phyloP scores from a whole-genome alignment of 2,329 filamentous ascomycete genomes.

The Nemania abortiva region DNA sequence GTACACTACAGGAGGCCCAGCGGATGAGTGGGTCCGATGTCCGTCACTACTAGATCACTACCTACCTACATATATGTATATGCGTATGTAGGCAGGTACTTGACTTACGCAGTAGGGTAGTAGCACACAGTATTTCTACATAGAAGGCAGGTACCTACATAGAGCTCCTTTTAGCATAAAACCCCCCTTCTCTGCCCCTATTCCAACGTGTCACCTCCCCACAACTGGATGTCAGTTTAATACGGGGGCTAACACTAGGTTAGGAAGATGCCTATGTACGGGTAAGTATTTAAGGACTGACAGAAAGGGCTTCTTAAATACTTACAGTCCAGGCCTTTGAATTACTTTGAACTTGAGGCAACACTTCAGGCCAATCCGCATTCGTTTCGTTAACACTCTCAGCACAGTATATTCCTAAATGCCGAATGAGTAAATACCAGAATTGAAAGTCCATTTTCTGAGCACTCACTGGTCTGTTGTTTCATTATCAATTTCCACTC shows the following conservation, averaged over 20 bases:
- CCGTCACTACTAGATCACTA: slow-evolving; percentile 1
- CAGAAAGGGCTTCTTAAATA: neutral
- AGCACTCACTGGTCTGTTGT: neutral
- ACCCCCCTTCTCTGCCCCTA: slow-evolving; percentile 21
- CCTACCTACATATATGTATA: neutral
- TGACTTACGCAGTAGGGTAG: neutral
- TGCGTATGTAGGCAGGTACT: slow-evolving; percentile 13
- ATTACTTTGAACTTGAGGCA: neutral
- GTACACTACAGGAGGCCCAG: neutral
- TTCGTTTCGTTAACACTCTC: neutral
- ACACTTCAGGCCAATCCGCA: neutral
- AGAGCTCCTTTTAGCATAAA: slow-evolving; percentile 15
- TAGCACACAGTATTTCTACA: neutral
- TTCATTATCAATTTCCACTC: neutral
- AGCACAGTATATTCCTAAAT: neutral
- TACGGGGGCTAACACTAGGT: slow-evolving; percentile 4
- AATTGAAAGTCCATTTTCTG: slow-evolving; percentile 3
- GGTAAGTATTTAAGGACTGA: neutral
- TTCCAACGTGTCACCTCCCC: slow-evolving; percentile 22
- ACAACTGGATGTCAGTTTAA: slow-evolving; percentile 10
- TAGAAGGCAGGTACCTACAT: neutral
- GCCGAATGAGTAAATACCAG: neutral
- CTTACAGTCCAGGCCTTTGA: neutral
- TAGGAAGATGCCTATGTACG: neutral
- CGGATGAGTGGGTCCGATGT: slow-evolving; percentile 1